phyloP scores from a whole-genome alignment of 371 early-diverging fungal species.

The Actinomortierella wolfii region DNA sequence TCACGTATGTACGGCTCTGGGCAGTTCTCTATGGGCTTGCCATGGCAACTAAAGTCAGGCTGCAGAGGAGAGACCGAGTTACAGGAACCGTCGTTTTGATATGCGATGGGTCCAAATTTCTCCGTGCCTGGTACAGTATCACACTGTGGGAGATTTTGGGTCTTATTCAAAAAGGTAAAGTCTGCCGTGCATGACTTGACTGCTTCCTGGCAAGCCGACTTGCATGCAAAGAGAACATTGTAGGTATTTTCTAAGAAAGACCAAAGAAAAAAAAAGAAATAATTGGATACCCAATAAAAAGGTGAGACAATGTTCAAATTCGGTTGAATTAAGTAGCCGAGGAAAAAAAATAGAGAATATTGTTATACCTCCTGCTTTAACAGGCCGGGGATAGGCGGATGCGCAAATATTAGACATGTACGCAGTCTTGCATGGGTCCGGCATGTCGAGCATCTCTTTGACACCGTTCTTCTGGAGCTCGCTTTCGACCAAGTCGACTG shows the following conservation, averaged over 20 bases:
- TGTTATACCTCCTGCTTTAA: constrained; percentile 5
- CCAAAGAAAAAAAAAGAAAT: neutral
- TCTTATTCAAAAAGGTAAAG: constrained; percentile 46
- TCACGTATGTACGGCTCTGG: too few species aligned
- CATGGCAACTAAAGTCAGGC: too few species aligned
- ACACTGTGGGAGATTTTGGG: constrained; percentile 53
- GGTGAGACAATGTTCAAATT: neutral
- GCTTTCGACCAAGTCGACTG: constrained; percentile 12
- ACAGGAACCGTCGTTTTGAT: constrained; percentile 50
- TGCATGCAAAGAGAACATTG: constrained; percentile 52
- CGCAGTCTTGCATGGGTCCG: constrained; percentile 35
- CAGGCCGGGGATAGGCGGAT: constrained; percentile 37
- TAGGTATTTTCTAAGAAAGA: constrained; percentile 18
- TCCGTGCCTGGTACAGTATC: constrained; percentile 43
- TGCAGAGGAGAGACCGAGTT: constrained; percentile 25
- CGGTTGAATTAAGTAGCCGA: too few species aligned
- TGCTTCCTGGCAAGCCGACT: constrained; percentile 52
- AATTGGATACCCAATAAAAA: neutral
- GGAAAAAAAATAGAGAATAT: too few species aligned
- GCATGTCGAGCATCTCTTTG: constrained; percentile 3
- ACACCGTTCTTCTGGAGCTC: neutral
- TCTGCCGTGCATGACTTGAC: constrained; percentile 46
- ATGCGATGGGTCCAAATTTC: constrained; percentile 20
- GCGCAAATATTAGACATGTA: constrained; percentile 29
- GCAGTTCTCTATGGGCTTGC: too few species aligned